Evolutionary conservation across 2,329 filamentous ascomycete species (phyloP), one percentile per base, ranked within the genome.

Genomic region (Sarocladium oryzae): DNA sequence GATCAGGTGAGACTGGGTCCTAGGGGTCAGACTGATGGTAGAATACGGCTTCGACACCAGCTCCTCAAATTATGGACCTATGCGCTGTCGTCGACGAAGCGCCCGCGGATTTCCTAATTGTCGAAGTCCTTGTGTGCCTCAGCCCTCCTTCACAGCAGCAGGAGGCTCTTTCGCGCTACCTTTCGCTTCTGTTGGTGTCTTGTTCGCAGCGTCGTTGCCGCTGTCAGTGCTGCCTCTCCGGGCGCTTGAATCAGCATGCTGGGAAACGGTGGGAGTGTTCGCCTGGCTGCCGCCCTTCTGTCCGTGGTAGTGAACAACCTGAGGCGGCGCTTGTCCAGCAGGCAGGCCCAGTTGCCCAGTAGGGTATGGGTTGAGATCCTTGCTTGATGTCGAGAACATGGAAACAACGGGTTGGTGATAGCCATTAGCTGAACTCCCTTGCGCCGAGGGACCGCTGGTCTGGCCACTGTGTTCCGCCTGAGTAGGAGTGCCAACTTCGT

Each of bases 331-430:
- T 62, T 85, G 81, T 15, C 81, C 81, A 35, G 77, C 77, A 56
- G 83, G 78, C 2, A 79, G 75, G 15, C 81, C 82, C 4, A 85
- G 67, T 48, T 84, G 72, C 57, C 85, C 79, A 24, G 81, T 84
- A 4, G 83, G 82, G 60, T 86, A 86, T 1, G 79, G 83, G 58
- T 86, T 79, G 28, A 86, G 68, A 61, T 86, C 83, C 63, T 83
- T 84, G 66, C 82, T 85, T 9, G 82, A 86, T 2, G 83, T 86
- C 32, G 82, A 86, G 59, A 86, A 86, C 20, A 81, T 84, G 40
- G 82, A 86, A 38, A 86, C 78, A 20, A 85, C 71, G 4, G 83
- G 82, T 61, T 85, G 81, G 61, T 83, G 81, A 59, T 85, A 85
- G n/a, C 81, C 82, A 63, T 85, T 84, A 46, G 76, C 69, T 26